These are phyloP conservation scores for Hortiboletus campestris DNA, from an alignment of 768 basidiomycete genomes.

Conservation along the genomic window DNA sequence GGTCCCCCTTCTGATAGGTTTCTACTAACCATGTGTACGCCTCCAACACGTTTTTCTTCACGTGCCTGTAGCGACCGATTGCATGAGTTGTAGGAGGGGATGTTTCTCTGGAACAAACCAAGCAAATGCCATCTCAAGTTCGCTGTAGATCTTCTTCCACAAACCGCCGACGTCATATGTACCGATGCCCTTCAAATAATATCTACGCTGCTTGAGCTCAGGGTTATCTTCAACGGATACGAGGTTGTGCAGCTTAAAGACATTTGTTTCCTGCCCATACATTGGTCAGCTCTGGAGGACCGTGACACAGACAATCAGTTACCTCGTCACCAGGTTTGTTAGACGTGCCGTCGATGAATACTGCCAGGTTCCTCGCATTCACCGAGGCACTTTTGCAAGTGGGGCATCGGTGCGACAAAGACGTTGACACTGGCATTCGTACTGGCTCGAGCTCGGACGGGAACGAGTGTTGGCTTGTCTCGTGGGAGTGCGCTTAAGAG, in stretches of 20 bases:
- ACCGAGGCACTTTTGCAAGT: neutral
- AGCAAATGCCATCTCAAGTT: neutral
- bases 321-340: slow-evolving; percentile 37
- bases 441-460: neutral
- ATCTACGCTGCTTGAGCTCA: slow-evolving; percentile 18
- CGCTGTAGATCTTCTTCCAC: neutral
- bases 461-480: neutral
- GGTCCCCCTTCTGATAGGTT: slow-evolving; percentile 1
- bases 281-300: neutral
- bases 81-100: neutral
- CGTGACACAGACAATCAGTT: slow-evolving; percentile 8
- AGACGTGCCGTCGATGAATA: slow-evolving; percentile 17
- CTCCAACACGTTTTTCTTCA: neutral
- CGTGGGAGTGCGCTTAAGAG: neutral
- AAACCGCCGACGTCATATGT: slow-evolving; percentile 6
- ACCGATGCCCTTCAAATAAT: slow-evolving; percentile 35
- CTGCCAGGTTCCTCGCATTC: slow-evolving; percentile 33
- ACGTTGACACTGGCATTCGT: neutral
- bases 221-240: slow-evolving; percentile 4
- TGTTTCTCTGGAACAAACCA: neutral
- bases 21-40: slow-evolving; percentile 7
- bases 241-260: slow-evolving; percentile 31
- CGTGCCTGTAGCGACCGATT: neutral
- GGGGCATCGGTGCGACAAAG: neutral
- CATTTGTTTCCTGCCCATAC: slow-evolving; percentile 29